A percentile compares a stretch with the other conserved stretches of the same genome.
phyloP scores from a whole-genome alignment of 2,329 filamentous ascomycete genomes.

The Penicillium sp. region DNA sequence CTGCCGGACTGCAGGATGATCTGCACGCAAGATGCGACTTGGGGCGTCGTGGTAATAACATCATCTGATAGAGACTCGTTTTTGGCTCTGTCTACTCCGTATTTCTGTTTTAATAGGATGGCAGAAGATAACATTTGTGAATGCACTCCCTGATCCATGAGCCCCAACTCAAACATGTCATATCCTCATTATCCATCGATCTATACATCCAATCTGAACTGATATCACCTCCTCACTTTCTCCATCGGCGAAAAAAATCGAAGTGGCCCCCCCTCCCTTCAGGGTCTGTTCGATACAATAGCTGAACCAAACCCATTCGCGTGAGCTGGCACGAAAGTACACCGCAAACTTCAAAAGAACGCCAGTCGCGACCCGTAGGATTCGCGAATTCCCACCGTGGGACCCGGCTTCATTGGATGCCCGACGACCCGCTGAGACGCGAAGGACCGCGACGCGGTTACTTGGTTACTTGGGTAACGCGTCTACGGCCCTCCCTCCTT shows the following conservation, averaged over 20 bases:
- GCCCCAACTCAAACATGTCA: not conserved
- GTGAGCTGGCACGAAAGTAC: constrained; percentile 17
- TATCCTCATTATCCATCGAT: not conserved
- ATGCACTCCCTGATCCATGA: not conserved
- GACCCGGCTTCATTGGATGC: constrained; percentile 26
- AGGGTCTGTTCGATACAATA: not conserved
- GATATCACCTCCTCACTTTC: not conserved
- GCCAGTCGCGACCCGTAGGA: not conserved
- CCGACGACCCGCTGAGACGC: constrained; percentile 26
- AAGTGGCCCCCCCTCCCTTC: not conserved
- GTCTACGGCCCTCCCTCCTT: constrained; percentile 13
- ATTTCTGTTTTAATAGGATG: not conserved
- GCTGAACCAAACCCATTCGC: not conserved
- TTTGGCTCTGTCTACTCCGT: not conserved
- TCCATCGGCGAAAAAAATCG: not conserved
- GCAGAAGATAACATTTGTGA: not conserved
- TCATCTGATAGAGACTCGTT: constrained; percentile 17
- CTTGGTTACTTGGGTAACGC: constrained; percentile 38
- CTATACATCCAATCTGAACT: not conserved
- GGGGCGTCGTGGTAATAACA: constrained; percentile 20
- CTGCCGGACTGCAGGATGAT: constrained; percentile 24
- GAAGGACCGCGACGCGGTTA: constrained; percentile 31
- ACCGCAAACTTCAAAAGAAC: constrained; percentile 21
- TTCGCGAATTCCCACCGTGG: constrained; percentile 27
- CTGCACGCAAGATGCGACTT: constrained; percentile 23